phyloP scores from a whole-genome alignment of 1,139 yeast genomes.

The Arxiozyma telluris region DNA sequence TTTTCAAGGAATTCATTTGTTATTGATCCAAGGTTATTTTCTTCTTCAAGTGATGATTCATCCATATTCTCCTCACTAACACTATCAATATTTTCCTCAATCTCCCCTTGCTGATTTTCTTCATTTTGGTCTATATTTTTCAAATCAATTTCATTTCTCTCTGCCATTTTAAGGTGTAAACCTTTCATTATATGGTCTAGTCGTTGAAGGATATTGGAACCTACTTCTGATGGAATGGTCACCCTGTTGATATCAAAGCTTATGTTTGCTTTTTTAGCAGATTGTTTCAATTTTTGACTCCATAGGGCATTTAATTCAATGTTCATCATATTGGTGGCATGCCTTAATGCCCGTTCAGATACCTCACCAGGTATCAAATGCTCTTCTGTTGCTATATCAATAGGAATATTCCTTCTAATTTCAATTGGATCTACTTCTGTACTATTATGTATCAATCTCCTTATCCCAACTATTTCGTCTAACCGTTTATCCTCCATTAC shows the following conservation, averaged over 20 bases:
- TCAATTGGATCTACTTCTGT: not conserved
- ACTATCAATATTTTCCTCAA: not conserved
- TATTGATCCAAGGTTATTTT: not conserved
- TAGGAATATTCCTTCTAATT: not conserved
- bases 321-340: conserved; percentile 20
- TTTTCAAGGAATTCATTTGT: not conserved
- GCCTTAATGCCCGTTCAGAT: conserved; percentile 18
- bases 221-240: conserved; percentile 16
- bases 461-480: not conserved
- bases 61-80: not conserved
- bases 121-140: conserved; percentile 8
- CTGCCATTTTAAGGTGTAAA: conserved; percentile 21
- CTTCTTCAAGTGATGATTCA: not conserved
- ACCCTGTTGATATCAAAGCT: conserved; percentile 22
- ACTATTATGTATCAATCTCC: not conserved
- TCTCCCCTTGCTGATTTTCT: conserved; percentile 6
- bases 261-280: conserved; percentile 9
- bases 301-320: conserved; percentile 25
- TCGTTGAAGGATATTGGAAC: conserved; percentile 16
- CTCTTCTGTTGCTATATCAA: not conserved
- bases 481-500: conserved; percentile 1
- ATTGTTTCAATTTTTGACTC: conserved; percentile 19
- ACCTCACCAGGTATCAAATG: conserved; percentile 17
- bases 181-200: conserved; percentile 25
- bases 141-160: conserved; percentile 14